phyloP scores from a whole-genome alignment of 352 stramenopile species.

The Blastocystis sp. region DNA sequence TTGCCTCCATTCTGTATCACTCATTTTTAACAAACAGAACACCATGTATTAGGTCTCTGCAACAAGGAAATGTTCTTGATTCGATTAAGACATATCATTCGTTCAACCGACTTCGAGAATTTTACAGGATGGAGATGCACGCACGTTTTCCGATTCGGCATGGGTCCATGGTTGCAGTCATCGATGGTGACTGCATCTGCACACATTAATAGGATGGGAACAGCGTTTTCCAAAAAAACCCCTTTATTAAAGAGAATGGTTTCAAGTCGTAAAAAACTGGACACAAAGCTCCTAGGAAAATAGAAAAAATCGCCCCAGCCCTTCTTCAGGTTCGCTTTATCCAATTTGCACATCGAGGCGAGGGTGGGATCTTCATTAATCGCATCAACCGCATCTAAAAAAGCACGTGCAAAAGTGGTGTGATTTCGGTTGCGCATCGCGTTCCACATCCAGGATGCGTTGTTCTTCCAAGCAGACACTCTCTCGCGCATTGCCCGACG shows the following conservation, averaged over 20 bases:
- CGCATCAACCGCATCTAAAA: background rate
- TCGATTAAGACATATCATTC: background rate
- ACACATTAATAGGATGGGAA: background rate
- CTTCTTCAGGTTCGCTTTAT: background rate
- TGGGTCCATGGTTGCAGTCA: background rate
- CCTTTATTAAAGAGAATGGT: background rate
- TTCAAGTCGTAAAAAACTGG: background rate
- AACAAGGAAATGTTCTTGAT: background rate
- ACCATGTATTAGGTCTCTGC: background rate
- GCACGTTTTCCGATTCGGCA: background rate
- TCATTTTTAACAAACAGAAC: background rate
- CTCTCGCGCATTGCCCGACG: background rate
- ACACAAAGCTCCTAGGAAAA: background rate
- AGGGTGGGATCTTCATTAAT: background rate
- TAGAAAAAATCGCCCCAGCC: constrained; percentile 13
- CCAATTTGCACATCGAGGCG: background rate
- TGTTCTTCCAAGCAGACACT: background rate
- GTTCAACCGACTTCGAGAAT: background rate
- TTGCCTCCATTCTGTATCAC: background rate
- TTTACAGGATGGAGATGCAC: constrained; percentile 12
- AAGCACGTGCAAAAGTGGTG: background rate
- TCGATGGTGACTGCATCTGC: background rate
- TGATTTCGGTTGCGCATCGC: background rate
- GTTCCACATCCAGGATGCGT: background rate
- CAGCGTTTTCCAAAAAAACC: background rate